These are phyloP conservation scores for Mycena rosella DNA, from an alignment of 768 basidiomycete genomes.

Conservation along the genomic window DNA sequence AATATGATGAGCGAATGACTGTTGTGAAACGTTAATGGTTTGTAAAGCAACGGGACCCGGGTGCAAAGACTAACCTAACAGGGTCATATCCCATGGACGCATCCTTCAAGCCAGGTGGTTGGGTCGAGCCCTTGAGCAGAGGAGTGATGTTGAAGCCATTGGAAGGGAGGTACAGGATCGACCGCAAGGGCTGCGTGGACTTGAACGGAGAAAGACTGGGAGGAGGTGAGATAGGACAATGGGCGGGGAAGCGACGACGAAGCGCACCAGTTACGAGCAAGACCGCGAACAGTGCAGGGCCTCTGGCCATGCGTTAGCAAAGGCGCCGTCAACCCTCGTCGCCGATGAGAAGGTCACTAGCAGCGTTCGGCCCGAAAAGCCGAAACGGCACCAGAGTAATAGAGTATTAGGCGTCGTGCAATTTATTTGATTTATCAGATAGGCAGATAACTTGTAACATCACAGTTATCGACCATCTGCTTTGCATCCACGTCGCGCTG, in stretches of 20 bases:
- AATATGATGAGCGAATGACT: slow-evolving; percentile 77
- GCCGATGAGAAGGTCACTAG: neutral
- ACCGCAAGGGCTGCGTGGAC: slow-evolving; percentile 62
- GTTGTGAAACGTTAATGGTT: slow-evolving; percentile 41
- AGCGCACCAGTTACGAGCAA: slow-evolving; percentile 7
- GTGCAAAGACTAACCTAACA: too few relatives aligned
- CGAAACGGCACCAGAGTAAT: too few relatives aligned
- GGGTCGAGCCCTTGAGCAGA: slow-evolving; percentile 65
- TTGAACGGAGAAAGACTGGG: slow-evolving; percentile 46
- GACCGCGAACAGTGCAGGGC: neutral
- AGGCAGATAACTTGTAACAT: too few relatives aligned
- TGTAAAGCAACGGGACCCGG: slow-evolving; percentile 16
- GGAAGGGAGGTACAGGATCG: slow-evolving; percentile 69
- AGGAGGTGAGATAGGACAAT: slow-evolving; percentile 43
- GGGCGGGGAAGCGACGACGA: slow-evolving; percentile 53
- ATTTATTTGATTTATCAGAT: too few relatives aligned
- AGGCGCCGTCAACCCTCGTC: neutral
- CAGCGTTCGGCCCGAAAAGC: neutral
- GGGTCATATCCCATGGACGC: slow-evolving; percentile 77
- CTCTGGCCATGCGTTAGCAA: neutral
- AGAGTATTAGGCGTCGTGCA: too few relatives aligned
- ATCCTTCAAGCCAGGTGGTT: slow-evolving; percentile 76
- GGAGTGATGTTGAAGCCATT: slow-evolving; percentile 83
- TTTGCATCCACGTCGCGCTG: too few relatives aligned
- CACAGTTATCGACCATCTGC: too few relatives aligned